A percentile compares a stretch with the other conserved stretches of the same genome.
Evolutionary conservation across 129 eudicot genomes (phyloP).

Genomic region (Cynara cardunculus): DNA sequence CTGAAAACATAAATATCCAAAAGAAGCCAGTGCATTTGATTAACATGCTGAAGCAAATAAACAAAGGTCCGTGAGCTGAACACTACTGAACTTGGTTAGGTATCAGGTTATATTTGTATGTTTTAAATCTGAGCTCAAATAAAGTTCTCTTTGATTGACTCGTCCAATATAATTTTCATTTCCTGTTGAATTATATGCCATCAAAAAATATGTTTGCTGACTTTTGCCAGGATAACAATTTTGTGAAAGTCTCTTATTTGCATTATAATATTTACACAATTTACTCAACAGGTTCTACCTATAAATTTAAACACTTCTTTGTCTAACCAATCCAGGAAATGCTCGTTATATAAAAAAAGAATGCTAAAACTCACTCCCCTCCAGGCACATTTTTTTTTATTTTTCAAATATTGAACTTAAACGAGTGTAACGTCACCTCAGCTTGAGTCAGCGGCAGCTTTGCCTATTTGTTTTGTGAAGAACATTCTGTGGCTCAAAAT

Average conservation of each 20-base stretch:
- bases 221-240: not conserved
- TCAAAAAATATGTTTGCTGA: not conserved
- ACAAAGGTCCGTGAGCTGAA: not conserved
- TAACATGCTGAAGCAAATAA: not conserved
- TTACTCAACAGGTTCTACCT: not conserved
- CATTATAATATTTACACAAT: not conserved
- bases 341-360: not conserved
- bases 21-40: not conserved
- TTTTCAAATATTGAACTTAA: not conserved
- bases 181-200: not conserved
- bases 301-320: not conserved
- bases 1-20: not conserved
- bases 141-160: not conserved
- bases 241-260: not conserved
- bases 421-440: not conserved
- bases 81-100: constrained; percentile 1
- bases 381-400: not conserved
- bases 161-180: not conserved
- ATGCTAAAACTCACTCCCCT: not conserved
- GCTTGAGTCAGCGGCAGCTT: not conserved
- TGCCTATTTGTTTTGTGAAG: not conserved
- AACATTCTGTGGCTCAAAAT: not conserved
- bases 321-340: not conserved
- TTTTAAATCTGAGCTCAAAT: not conserved
- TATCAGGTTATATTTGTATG: constrained; percentile 5